Base-by-base conservation (phyloP, 805 yeast species). In the Candida boidinii region DNA sequence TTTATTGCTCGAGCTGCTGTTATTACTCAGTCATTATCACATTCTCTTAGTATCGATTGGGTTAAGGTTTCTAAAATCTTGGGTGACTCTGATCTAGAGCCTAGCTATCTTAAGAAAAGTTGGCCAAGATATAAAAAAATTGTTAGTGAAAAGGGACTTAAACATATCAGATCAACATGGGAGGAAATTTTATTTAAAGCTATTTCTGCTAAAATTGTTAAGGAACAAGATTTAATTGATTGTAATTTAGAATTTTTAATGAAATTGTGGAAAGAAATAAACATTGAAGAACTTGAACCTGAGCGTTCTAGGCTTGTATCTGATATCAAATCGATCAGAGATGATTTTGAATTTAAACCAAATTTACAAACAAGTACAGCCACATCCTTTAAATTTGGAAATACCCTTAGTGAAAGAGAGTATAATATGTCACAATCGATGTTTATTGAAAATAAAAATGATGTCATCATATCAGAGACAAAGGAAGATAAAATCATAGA, bases 381-480 rank as follows among this genome's bases (percentile, higher is more conserved):
- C 13, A 75, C 72, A 17, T 62, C 70, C 18, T 59, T 64, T 31
- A 76, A 67, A 27, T 71, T 68, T 19, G 37, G 48, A 31, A 64
- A 70, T 19, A 79, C 94, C 1, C 75, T 83, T 79, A 60, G 79
- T 34, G 86, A 79, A 44, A 71, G 81, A 34, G 88, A 83, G n/a
- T n/a, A n/a, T n/a, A n/a, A n/a, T n/a, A n/a, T n/a, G n/a, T n/a
- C n/a, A n/a, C n/a, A n/a, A n/a, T n/a, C n/a, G n/a, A n/a, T n/a
- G n/a, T n/a, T n/a, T n/a, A n/a, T n/a, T n/a, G n/a, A n/a, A n/a
- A n/a, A n/a, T n/a, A n/a, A n/a, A n/a, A n/a, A n/a, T n/a, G n/a
- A n/a, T n/a, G n/a, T n/a, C n/a, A n/a, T n/a, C n/a, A n/a, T n/a
- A n/a, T n/a, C n/a, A n/a, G n/a, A n/a, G n/a, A n/a, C n/a, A n/a